Percentiles rank a stretch among this genome's conserved stretches.
Conservation (phyloP, 257 asterid genomes). For the Ocimum tenuiflorum region DNA sequence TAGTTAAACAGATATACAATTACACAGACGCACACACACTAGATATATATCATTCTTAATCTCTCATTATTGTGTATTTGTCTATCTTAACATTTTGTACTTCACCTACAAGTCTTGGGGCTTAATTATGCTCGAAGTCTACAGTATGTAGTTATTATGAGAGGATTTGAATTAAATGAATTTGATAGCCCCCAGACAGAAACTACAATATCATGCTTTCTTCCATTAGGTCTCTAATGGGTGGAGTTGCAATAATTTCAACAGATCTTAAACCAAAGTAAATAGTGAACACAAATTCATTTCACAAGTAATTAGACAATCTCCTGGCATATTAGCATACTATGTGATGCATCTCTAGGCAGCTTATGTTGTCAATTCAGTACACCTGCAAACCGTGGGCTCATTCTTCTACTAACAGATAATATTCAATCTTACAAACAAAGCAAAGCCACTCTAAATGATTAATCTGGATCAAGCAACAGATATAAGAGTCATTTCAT, state of each 20-base stretch:
- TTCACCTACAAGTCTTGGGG: too few species aligned
- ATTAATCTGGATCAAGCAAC: not conserved
- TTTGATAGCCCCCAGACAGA: not conserved
- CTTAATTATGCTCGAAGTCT: too few species aligned
- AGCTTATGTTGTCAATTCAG: not conserved
- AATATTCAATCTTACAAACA: slow-evolving; percentile 9
- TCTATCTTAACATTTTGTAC: not conserved
- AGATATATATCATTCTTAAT: not conserved
- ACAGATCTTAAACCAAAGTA: not conserved
- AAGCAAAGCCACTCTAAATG: not conserved
- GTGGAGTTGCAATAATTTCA: not conserved
- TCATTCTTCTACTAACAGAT: not conserved
- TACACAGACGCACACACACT: too few species aligned
- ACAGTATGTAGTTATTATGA: not conserved
- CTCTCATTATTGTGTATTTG: not conserved
- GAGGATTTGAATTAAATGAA: not conserved
- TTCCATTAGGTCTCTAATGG: not conserved
- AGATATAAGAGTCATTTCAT: not conserved
- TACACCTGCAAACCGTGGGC: not conserved
- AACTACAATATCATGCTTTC: not conserved
- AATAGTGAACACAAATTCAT: not conserved
- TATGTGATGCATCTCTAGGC: not conserved
- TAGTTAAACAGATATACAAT: too few species aligned
- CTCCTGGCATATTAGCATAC: not conserved
- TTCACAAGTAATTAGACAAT: too few species aligned